Conservation (phyloP, 768 basidiomycete genomes). For the Suillus bovinus region DNA sequence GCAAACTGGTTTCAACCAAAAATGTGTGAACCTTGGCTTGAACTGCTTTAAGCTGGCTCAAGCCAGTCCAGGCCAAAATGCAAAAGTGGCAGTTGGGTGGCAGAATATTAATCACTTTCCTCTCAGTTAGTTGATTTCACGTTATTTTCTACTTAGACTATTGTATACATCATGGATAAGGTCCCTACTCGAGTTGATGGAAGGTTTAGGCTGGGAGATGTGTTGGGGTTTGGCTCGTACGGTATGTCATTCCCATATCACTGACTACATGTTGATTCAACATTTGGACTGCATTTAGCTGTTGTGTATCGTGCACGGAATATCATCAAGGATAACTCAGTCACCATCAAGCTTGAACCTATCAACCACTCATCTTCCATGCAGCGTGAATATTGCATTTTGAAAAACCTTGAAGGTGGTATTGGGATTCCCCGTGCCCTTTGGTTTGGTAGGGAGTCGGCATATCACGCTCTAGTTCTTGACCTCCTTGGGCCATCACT, state of each 20-base stretch:
- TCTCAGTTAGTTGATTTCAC: no score
- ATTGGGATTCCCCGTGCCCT: not conserved
- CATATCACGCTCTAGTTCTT: slow-evolving; percentile 6
- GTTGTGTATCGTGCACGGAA: not conserved
- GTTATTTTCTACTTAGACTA: no score
- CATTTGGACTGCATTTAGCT: not conserved
- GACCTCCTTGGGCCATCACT: slow-evolving; percentile 9
- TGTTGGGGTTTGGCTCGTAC: slow-evolving; percentile 7
- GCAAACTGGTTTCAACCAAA: no score
- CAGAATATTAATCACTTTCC: no score
- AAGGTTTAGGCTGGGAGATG: slow-evolving; percentile 4
- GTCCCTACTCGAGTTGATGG: slow-evolving; percentile 5
- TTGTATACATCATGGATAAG: no score
- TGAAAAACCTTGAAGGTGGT: not conserved
- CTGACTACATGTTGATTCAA: no score
- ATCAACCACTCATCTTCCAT: not conserved
- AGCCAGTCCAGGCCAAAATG: no score
- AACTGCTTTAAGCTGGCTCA: no score
- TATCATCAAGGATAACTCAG: not conserved
- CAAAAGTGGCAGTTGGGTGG: no score
- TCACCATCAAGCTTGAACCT: no score
- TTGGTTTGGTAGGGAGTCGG: not conserved
- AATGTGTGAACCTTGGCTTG: no score
- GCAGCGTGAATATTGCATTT: not conserved
- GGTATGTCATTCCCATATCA: slow-evolving; percentile 9